phyloP scores from a whole-genome alignment of 768 basidiomycete species.

The Postia placenta region DNA sequence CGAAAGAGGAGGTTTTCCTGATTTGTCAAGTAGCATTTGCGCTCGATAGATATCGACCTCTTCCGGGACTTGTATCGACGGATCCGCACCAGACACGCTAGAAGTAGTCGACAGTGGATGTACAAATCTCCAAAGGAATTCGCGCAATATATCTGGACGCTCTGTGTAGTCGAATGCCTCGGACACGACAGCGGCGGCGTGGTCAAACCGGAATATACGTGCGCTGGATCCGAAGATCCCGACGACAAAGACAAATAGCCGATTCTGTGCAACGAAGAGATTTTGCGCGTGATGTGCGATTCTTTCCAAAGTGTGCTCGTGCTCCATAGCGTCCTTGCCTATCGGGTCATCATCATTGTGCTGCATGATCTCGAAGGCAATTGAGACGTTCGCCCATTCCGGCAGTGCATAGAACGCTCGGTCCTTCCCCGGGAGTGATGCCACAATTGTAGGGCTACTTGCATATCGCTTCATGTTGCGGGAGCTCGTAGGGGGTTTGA shows the following conservation, averaged over 20 bases:
- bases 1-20: neutral
- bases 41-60: neutral
- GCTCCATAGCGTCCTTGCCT: neutral
- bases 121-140: slow-evolving; percentile 12
- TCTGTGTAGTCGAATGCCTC: neutral
- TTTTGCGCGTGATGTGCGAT: slow-evolving; percentile 10
- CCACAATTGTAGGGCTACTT: neutral
- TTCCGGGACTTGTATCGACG: neutral
- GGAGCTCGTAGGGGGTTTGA: neutral
- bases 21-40: neutral
- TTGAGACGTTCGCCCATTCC: slow-evolving; percentile 3
- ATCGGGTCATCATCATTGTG: neutral
- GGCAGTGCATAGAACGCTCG: neutral
- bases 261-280: slow-evolving; percentile 7
- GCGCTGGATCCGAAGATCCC: slow-evolving; percentile 10
- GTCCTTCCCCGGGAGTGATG: neutral
- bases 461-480: neutral
- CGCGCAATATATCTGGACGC: neutral
- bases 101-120: slow-evolving; percentile 2
- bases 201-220: slow-evolving; percentile 13
- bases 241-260: slow-evolving; percentile 8
- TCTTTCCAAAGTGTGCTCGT: neutral
- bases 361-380: slow-evolving; percentile 4
- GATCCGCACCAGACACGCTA: slow-evolving; percentile 2
- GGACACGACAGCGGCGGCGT: slow-evolving; percentile 5